These are phyloP conservation scores for Acacia melanoxylon DNA, from an alignment of 306 rosid genomes.

Conservation along the genomic window DNA sequence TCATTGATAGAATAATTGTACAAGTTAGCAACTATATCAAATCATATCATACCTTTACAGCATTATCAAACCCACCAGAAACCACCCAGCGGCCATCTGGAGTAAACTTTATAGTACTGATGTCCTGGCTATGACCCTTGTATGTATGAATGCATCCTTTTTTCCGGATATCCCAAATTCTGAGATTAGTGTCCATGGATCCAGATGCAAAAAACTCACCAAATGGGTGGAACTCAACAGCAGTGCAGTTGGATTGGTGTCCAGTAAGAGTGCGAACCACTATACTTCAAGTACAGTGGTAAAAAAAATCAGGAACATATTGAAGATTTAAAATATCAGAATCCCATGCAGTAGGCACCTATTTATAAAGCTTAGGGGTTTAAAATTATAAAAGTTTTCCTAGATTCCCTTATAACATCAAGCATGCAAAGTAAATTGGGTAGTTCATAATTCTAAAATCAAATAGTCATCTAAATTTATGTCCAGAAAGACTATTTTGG, in stretches of 20 bases:
- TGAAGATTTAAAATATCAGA: background rate
- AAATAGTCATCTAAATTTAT: too few species aligned
- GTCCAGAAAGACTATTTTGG: background rate
- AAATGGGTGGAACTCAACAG: constrained; percentile 96
- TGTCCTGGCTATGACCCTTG: constrained; percentile 89
- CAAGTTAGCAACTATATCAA: constrained; percentile 25
- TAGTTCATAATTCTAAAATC: too few species aligned
- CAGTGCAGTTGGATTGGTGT: constrained; percentile 79
- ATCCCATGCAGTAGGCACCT: background rate
- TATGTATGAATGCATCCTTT: constrained; percentile 97
- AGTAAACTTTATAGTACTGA: constrained; percentile 84
- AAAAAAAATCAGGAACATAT: constrained; percentile 39
- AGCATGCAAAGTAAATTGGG: background rate
- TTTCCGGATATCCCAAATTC: constrained; percentile 89
- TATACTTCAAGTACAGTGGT: constrained; percentile 76
- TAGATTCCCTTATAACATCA: constrained; percentile 18
- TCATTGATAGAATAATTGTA: constrained; percentile 17
- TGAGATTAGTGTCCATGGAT: constrained; percentile 82
- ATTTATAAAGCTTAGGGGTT: background rate
- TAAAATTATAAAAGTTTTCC: constrained; percentile 13
- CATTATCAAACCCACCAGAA: constrained; percentile 93
- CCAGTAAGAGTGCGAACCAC: constrained; percentile 98
- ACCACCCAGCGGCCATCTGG: constrained; percentile 99
- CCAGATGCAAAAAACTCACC: constrained; percentile 98
- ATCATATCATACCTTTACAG: constrained; percentile 68